Evolutionary conservation across 306 rosid genomes (phyloP), one percentile per base, ranked within the genome.

Genomic region (Biancaea sappan): DNA sequence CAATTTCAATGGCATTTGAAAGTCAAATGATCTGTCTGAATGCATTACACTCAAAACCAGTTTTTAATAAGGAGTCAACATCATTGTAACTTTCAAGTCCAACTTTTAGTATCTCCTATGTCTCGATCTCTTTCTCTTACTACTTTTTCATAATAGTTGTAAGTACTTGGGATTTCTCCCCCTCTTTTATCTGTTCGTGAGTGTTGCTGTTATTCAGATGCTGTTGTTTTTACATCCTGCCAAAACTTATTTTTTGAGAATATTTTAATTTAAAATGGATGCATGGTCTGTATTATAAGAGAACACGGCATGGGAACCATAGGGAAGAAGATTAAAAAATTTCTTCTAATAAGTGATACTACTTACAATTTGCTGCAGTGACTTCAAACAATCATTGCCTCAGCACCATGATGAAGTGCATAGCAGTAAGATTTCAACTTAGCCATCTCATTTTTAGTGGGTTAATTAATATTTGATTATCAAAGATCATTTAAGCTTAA

Each of bases 351-450:
- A 35, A 69, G 14, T 34, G 69, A 25, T 77, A 26, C 61, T 75
- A 31, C 69, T 31, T 63, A 19, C 61, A 50, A 57, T 73, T 79
- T 75, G 19, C 53, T 79, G 81, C 75, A 95, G 99, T 90, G 96
- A 92, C 91, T 79, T 95, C 99, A 37, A 82, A 76, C 41, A 40
- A 71, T 50, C 90, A 90, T 78, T 92, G 99, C 91, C 77, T 90
- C 73, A 90, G 82, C 81, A 95, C 94, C 56, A 88, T 85, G 88
- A 92, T 95, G 99, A 92, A 87, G 91, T 95, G 99, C 87, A 95
- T 95, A 75, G 88, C 96, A 71, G 99, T 95, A 85, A 84, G 96
- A 75, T 75, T 74, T 80, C 77, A 35, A 43, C 58, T 75, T 57
- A 16, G 25, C 40, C 38, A 8, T 69, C 19, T 32, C 60, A 50